phyloP scores from a whole-genome alignment of 192 early-diverging fungal genomes.

The Irineochytrium annulatum region DNA sequence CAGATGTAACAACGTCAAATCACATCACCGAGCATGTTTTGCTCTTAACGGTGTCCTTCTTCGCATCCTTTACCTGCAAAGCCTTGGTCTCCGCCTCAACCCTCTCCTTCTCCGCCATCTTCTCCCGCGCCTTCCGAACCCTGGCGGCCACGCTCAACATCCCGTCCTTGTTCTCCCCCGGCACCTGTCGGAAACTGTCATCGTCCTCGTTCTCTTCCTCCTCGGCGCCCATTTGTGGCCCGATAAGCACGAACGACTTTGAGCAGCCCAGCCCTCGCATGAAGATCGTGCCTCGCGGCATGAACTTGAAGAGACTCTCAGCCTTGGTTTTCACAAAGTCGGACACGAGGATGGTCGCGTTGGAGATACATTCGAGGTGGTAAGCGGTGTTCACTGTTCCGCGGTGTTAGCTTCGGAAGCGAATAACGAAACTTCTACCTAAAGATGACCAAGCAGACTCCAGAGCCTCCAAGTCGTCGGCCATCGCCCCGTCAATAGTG shows the following conservation, averaged over 20 bases:
- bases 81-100: too few species aligned
- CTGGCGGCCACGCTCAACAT: too few species aligned
- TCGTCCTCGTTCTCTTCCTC: too few species aligned
- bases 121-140: too few species aligned
- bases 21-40: too few species aligned
- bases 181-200: too few species aligned
- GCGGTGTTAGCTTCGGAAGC: neutral
- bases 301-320: too few species aligned
- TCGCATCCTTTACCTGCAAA: too few species aligned
- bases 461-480: neutral
- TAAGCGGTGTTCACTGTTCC: constrained; percentile 16
- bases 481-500: neutral
- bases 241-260: constrained; percentile 8
- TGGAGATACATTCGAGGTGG: constrained; percentile 15
- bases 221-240: neutral
- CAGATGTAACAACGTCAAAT: too few species aligned
- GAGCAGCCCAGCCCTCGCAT: constrained; percentile 8
- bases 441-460: constrained; percentile 15
- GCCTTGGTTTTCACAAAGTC: constrained; percentile 7
- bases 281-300: constrained; percentile 3
- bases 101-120: too few species aligned
- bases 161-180: too few species aligned
- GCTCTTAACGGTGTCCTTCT: too few species aligned
- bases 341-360: constrained; percentile 8
- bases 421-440: neutral